Evolutionary conservation across 805 yeast species (phyloP), one percentile per base, ranked within the genome.

Genomic region (Cyberlindnera lachancei): DNA sequence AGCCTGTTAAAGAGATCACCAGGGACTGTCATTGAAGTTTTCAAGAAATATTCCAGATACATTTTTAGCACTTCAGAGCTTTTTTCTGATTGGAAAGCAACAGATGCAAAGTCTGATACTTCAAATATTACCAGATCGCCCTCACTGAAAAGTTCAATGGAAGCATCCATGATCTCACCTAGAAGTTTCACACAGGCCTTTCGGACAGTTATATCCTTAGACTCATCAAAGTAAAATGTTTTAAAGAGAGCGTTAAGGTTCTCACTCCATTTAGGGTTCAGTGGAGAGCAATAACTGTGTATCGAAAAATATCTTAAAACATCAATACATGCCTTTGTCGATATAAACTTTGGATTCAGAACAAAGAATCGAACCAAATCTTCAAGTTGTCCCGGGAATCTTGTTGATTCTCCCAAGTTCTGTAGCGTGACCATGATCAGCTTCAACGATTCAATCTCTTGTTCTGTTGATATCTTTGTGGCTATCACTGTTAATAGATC

Each of bases 211-310:
- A 45, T 27, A 6, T 50, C 42, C 11, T 31, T 39, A 1, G 42
- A 24, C 6, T 40, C 33, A 19, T 48, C 48, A 45, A 53, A 48
- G 46, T 59, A 67, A 45, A 71, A 75, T 6, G 60, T 56, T n/a
- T 60, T 55, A 22, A 78, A 50, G 3, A 79, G 42, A 19, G 55
- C 51, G 6, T 52, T 50, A 25, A 73, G 56, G 40, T 72, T 70
- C 3, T 54, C 61, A 29, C 56, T 55, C 83, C 87, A 79, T 7
- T 62, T 52, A 0, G 66, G 58, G 19, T 68, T 54, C 6, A 75
- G 49, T 9, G 75, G 70, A 3, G 76, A 63, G 46, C 88, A 79
- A 19, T 66, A 46, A 33, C 68, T 64, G 32, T 71, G 70, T 10
- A 61, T 58, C 4, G 57, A 54, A 48, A 73, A 77, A 42, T 58